Conservation (phyloP, 2,329 filamentous ascomycete species). For the Ophiostoma tasmaniense region DNA sequence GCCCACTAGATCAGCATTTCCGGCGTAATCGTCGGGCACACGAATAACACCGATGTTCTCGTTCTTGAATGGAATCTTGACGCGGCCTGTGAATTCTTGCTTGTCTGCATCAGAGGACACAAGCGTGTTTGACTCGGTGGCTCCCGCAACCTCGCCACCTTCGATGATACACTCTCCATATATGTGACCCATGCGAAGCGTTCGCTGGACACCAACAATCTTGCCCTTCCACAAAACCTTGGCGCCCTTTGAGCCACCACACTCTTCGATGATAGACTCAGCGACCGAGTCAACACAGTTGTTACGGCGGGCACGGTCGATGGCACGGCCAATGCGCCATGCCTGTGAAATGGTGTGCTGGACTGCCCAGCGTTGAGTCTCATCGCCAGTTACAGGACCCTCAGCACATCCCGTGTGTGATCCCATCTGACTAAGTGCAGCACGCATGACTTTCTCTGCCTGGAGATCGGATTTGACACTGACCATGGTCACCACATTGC, state of each 20-base stretch:
- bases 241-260: slow-evolving; percentile 44
- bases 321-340: slow-evolving; percentile 48
- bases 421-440: slow-evolving; percentile 47
- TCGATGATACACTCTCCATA: slow-evolving; percentile 53
- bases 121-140: background rate
- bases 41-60: background rate
- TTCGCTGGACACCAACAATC: slow-evolving; percentile 51
- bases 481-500: slow-evolving; percentile 42
- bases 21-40: background rate
- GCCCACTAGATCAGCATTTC: background rate
- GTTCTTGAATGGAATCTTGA: background rate
- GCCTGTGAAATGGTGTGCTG: slow-evolving; percentile 44
- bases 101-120: background rate
- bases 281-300: background rate
- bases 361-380: slow-evolving; percentile 44
- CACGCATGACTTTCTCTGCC: slow-evolving; percentile 42
- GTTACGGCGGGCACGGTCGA: background rate
- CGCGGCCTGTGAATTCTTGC: background rate
- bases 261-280: slow-evolving; percentile 21
- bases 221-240: slow-evolving; percentile 56
- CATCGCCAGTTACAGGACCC: slow-evolving; percentile 39
- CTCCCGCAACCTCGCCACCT: slow-evolving; percentile 32
- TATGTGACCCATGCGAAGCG: slow-evolving; percentile 47
- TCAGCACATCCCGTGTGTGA: slow-evolving; percentile 43
- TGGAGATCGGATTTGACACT: slow-evolving; percentile 38